Evolutionary conservation across 805 yeast genomes (phyloP).

Genomic region (Yarrowia sp.): DNA sequence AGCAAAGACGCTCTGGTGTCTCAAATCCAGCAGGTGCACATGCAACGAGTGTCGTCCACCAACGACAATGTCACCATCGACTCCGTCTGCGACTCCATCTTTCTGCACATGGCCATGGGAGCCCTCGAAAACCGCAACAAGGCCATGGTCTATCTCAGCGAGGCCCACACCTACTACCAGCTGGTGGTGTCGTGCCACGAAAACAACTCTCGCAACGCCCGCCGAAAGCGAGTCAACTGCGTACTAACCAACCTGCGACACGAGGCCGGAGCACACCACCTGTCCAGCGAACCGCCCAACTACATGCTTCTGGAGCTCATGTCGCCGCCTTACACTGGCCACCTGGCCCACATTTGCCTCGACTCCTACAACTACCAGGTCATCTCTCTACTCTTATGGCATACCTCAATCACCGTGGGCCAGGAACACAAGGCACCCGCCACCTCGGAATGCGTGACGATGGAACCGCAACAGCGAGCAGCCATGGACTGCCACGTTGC

Average conservation of each 20-base stretch:
- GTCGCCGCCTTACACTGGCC: slow-evolving; percentile 26
- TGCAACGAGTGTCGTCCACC: slow-evolving; percentile 20
- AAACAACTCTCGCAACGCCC: slow-evolving; percentile 11
- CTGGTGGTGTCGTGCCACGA: slow-evolving; percentile 5
- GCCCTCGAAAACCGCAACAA: slow-evolving; percentile 34
- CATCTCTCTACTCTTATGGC: slow-evolving; percentile 20
- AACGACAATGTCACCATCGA: slow-evolving; percentile 20
- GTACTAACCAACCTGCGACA: slow-evolving; percentile 32
- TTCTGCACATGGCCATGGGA: slow-evolving; percentile 29
- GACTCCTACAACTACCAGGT: slow-evolving; percentile 33
- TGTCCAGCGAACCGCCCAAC: slow-evolving; percentile 31
- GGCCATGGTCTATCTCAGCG: slow-evolving; percentile 37
- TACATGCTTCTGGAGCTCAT: slow-evolving; percentile 24
- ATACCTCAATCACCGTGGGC: slow-evolving; percentile 16
- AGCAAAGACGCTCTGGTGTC: slow-evolving; percentile 25
- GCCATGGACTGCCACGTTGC: slow-evolving; percentile 32
- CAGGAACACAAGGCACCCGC: slow-evolving; percentile 27
- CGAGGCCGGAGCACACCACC: slow-evolving; percentile 20
- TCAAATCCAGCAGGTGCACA: slow-evolving; percentile 29
- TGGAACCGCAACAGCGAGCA: slow-evolving; percentile 27
- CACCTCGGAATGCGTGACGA: slow-evolving; percentile 16
- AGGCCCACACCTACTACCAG: slow-evolving; percentile 27
- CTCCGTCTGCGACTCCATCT: slow-evolving; percentile 30
- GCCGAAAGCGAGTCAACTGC: slow-evolving; percentile 24
- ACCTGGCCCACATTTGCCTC: slow-evolving; percentile 25